These are phyloP conservation scores for Kalmusia sp. DNA, from an alignment of 2,329 filamentous ascomycete species.

Conservation along the genomic window DNA sequence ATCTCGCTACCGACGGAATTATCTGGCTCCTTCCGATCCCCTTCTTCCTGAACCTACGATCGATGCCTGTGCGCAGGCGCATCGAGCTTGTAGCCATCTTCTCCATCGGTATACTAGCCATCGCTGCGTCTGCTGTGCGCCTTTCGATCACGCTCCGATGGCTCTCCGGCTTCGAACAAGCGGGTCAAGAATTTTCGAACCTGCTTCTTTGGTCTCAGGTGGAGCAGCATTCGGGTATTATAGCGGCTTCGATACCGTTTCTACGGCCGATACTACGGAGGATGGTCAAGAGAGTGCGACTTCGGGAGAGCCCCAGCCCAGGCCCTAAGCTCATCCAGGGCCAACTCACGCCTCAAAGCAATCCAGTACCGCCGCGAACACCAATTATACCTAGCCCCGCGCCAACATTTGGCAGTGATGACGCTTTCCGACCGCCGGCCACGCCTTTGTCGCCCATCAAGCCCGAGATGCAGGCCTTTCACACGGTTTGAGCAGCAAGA, in stretches of 20 bases:
- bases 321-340: constrained; percentile 15
- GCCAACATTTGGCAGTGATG: constrained; percentile 22
- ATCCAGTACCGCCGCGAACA: constrained; percentile 19
- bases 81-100: constrained; percentile 53
- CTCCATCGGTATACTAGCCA: constrained; percentile 39
- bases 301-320: constrained; percentile 20
- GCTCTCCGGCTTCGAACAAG: constrained; percentile 25
- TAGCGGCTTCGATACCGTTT: constrained; percentile 41
- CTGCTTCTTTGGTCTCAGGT: constrained; percentile 42
- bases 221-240: constrained; percentile 39
- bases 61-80: constrained; percentile 55
- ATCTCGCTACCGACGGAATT: constrained; percentile 49
- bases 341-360: constrained; percentile 12
- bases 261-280: constrained; percentile 33
- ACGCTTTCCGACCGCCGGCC: constrained; percentile 23
- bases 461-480: constrained; percentile 7
- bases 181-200: constrained; percentile 23
- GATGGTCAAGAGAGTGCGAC: constrained; percentile 10
- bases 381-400: constrained; percentile 34
- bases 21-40: constrained; percentile 54
- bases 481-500: constrained; percentile 7
- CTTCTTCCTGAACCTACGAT: constrained; percentile 52
- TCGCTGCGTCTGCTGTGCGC: constrained; percentile 38
- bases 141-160: constrained; percentile 36
- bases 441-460: constrained; percentile 23